Base-by-base conservation (phyloP, 176 grass and related monocot genomes). In the Oryza glaberrima region DNA sequence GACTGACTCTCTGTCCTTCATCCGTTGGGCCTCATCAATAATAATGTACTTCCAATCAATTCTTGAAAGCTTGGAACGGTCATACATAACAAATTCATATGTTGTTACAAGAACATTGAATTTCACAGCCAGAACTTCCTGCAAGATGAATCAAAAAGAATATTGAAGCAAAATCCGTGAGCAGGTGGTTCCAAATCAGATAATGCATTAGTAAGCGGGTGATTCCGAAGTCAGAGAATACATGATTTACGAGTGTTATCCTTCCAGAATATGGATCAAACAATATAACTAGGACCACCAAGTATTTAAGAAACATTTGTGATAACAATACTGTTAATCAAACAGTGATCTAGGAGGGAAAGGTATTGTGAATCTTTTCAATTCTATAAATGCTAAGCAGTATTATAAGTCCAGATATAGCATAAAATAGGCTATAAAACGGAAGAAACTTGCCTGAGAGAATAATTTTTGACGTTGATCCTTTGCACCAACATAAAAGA, bases 41-140 rank as follows among this genome's bases (percentile, higher is more conserved):
- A 99, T 94, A 89, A 99, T 99, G 65, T 99, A 99, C 77, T 92
- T 99, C 97, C 97, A 99, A 69, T 96, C 97, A 88, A 99, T 86
- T 91, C 30, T 99, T 84, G 97, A 99, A 76, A 99, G 88, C 86
- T 96, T 99, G 61, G 97, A 94, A n/a, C 97, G 97, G 44, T 99
- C 97, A 82, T 86, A 96, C 97, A 99, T 99, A 69, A 99, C 80
- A 38, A 99, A 99, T 84, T 99, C 97, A 88, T 99, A 99, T 45
- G 97, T 99, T 73, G 97, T 99, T 73, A 99, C 97, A 47, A 99
- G 94, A 82, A 99, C 82, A 86, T 99, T 99, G 87, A 99, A 99
- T 85, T 99, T 99, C 51, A 99, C 77, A 78, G 97, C 94, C 67
- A 89, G 86, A 79, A 99, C 97, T 84, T 99, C 88, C 94, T 97